Evolutionary conservation across 768 basidiomycete genomes (phyloP).

Genomic region (Suillus discolor): DNA sequence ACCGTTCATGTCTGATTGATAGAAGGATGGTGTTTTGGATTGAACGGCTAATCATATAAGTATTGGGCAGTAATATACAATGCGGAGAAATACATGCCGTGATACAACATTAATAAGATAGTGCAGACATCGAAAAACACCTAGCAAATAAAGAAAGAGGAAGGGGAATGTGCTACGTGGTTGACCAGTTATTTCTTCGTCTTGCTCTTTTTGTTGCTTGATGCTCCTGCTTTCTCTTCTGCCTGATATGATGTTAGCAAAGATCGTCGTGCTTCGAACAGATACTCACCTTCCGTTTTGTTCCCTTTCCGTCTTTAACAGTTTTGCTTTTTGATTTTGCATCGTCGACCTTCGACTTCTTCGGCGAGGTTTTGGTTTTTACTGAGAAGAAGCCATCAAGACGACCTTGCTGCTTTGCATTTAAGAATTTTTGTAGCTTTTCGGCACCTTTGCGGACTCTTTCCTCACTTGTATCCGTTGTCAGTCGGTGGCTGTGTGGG

Average conservation of each 20-base stretch:
- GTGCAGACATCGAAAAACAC: conserved; percentile 1
- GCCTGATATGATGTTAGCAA: conserved; percentile 26
- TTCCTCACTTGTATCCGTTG: conserved; percentile 74
- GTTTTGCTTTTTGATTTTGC: conserved; percentile 42
- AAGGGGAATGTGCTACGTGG: neutral
- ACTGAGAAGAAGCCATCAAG: conserved; percentile 94
- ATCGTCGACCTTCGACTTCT: conserved; percentile 38
- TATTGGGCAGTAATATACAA: neutral
- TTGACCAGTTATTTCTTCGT: conserved; percentile 35
- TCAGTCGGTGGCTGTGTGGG: neutral
- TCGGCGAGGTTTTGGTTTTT: conserved; percentile 58
- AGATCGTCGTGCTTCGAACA: conserved; percentile 17
- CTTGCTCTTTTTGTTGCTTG: conserved; percentile 43
- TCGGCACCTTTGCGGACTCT: conserved; percentile 95
- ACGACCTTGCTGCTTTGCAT: conserved; percentile 93
- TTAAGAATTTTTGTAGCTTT: conserved; percentile 84
- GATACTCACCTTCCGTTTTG: conserved; percentile 55
- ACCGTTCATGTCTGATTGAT: neutral
- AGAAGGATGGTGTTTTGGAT: neutral
- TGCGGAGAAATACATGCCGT: conserved; percentile 1
- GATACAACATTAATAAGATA: conserved; percentile 4
- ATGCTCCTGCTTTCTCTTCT: conserved; percentile 36
- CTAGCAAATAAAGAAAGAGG: neutral
- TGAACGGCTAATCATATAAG: conserved; percentile 3
- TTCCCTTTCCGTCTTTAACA: conserved; percentile 35